Evolutionary conservation across 331 rosid species (phyloP).

Genomic region (Acacia concinna): DNA sequence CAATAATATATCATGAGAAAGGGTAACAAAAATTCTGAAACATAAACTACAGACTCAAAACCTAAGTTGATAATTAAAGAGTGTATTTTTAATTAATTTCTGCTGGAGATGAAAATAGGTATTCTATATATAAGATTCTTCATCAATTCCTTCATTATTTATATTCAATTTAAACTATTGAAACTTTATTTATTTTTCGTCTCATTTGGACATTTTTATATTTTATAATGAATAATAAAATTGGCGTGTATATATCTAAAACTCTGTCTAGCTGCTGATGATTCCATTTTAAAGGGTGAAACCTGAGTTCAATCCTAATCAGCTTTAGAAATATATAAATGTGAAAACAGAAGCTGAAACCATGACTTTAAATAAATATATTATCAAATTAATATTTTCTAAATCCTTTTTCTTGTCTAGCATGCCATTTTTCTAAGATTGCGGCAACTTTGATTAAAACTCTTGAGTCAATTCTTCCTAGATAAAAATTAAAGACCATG

Average conservation of each 20-base stretch:
- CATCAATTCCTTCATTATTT: not conserved
- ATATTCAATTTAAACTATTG: not conserved
- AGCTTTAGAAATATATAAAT: not conserved
- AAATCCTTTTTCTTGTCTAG: not conserved
- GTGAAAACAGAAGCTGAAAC: not conserved
- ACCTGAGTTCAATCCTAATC: not conserved
- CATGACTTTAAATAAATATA: not conserved
- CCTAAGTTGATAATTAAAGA: not conserved
- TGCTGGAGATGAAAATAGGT: not conserved
- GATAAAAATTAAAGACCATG: not conserved
- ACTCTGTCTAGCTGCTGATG: not conserved
- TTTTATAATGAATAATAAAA: not conserved
- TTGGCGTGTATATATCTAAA: not conserved
- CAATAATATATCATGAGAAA: no score
- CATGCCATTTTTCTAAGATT: not conserved
- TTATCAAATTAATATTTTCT: not conserved
- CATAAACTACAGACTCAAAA: not conserved
- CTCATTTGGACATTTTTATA: not conserved
- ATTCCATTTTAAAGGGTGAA: not conserved
- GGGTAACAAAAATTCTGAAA: not conserved
- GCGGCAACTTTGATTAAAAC: not conserved
- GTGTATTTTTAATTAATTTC: no score
- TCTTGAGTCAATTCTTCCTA: not conserved
- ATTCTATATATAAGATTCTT: not conserved
- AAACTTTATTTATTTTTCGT: not conserved